Conservation (phyloP, 768 basidiomycete species). For the Tulasnella sp. region DNA sequence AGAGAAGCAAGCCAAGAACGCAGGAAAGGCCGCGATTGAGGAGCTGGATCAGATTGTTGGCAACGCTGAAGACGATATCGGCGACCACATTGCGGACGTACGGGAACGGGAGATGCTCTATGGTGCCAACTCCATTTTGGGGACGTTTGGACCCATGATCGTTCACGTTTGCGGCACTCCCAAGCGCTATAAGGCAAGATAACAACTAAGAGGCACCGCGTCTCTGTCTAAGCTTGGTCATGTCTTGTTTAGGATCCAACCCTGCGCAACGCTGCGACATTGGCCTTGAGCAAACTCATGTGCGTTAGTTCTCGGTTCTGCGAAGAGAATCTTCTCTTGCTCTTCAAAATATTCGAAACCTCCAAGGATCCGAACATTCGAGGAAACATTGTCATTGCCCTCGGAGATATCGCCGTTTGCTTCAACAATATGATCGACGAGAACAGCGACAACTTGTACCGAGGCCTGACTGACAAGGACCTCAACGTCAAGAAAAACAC, state of each 20-base stretch:
- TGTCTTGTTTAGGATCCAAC: constrained; percentile 67
- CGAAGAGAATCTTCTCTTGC: constrained; percentile 80
- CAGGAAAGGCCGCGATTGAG: constrained; percentile 59
- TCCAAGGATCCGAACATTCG: constrained; percentile 88
- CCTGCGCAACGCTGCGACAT: constrained; percentile 81
- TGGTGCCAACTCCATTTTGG: constrained; percentile 77
- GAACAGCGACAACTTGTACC: constrained; percentile 94
- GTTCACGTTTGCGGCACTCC: constrained; percentile 90
- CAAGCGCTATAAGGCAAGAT: constrained; percentile 80
- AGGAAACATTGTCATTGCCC: constrained; percentile 95
- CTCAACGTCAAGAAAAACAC: constrained; percentile 98
- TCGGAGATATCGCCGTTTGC: constrained; percentile 97
- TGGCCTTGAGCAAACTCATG: constrained; percentile 94
- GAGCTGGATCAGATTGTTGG: constrained; percentile 98
- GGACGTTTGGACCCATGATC: constrained; percentile 86
- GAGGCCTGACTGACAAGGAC: constrained; percentile 85
- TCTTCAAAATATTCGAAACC: constrained; percentile 94
- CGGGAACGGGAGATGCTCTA: constrained; percentile 88
- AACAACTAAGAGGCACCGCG: background rate
- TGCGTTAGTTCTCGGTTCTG: constrained; percentile 95
- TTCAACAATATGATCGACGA: constrained; percentile 97
- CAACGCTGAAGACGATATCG: constrained; percentile 97
- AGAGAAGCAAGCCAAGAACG: constrained; percentile 56
- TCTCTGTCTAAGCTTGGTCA: background rate
- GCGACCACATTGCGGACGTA: constrained; percentile 82